Evolutionary conservation across 768 basidiomycete genomes (phyloP), one percentile per base, ranked within the genome.

Genomic region (Tricholoma terreum): DNA sequence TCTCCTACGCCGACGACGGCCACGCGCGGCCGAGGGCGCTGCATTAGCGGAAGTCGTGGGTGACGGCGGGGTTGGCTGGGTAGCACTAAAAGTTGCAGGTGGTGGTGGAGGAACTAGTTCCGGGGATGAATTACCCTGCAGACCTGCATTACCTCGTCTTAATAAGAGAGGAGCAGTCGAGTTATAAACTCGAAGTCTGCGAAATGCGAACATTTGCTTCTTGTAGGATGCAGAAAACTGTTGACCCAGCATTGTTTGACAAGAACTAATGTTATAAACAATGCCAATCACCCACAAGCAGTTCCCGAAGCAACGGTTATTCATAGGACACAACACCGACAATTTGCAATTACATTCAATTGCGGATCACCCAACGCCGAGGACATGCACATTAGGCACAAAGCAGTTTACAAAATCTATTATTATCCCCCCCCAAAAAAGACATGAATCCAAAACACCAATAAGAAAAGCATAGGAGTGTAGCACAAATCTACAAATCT

Each of bases 1-100:
- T 42, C 60, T 62, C 55, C 69, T 74, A 30, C 69, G 65, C 19
- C 66, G 68, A 50, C 71, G 64, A 15, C 74, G 67, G 7, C 71
- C 73, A 61, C 66, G 65, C 4, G 71, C 69, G 46, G 67, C 60
- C 10, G 58, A 50, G 4, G 52, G 52, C 38, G 42, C 46, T 3
- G 42, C 35, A 33, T 62, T 57, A 21, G 10, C n/a, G 11, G 45
- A 42, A 38, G 27, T 34, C 5, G 56, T 53, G 9, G 62, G 6
- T 24, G 63, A 9, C 11, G 49, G 22, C 27, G 52, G 19, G 24
- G 52, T 19, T 50, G 31, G 52, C 48, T 19, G 62, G 42, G 62
- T 58, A 42, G 43, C 50, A 43, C 45, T 42, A 31, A 55, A 51
- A 21, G 21, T 9, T 24, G 63, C 22, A 15, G 53, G 54, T 17